Percentiles rank a stretch among this genome's conserved stretches.
phyloP scores from a whole-genome alignment of 1,284 basidiomycete species.

The Leucoagaricus sp. region DNA sequence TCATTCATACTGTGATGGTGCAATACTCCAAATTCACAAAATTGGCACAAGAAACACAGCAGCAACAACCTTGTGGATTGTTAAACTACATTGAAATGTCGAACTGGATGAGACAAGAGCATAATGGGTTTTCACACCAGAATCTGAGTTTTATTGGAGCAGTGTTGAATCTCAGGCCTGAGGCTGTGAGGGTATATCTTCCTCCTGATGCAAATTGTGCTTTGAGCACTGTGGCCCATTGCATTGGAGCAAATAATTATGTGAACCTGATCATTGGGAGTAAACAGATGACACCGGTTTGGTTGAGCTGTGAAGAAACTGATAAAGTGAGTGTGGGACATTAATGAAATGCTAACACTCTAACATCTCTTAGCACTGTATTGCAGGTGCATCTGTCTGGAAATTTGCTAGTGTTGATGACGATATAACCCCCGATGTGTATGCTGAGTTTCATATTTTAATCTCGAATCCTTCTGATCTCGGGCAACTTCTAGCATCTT shows the following conservation, averaged over 20 bases:
- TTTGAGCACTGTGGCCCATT: slow-evolving; percentile 80
- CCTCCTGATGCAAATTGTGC: slow-evolving; percentile 91
- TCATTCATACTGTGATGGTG: slow-evolving; percentile 67
- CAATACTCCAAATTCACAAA: slow-evolving; percentile 85
- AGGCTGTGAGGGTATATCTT: slow-evolving; percentile 80
- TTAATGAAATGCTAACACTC: slow-evolving; percentile 11
- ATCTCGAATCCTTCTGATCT: neutral
- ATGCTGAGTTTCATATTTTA: slow-evolving; percentile 28
- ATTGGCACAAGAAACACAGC: slow-evolving; percentile 73
- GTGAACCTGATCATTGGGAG: slow-evolving; percentile 86
- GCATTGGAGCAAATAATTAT: slow-evolving; percentile 81
- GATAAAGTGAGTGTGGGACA: slow-evolving; percentile 40
- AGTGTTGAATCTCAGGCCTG: slow-evolving; percentile 76
- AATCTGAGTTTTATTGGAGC: slow-evolving; percentile 86
- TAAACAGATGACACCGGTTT: slow-evolving; percentile 74
- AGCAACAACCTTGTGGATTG: slow-evolving; percentile 73
- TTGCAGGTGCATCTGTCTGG: slow-evolving; percentile 76
- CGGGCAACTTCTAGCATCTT: slow-evolving; percentile 47
- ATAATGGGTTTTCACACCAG: slow-evolving; percentile 83
- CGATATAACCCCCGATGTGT: slow-evolving; percentile 69
- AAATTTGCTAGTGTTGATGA: slow-evolving; percentile 72
- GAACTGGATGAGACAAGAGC: slow-evolving; percentile 84
- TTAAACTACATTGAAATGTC: slow-evolving; percentile 88
- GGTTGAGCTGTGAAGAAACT: slow-evolving; percentile 68
- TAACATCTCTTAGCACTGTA: slow-evolving; percentile 55